Base-by-base conservation (phyloP, 2,329 filamentous ascomycete genomes). In the Pochonia chlamydosporia region DNA sequence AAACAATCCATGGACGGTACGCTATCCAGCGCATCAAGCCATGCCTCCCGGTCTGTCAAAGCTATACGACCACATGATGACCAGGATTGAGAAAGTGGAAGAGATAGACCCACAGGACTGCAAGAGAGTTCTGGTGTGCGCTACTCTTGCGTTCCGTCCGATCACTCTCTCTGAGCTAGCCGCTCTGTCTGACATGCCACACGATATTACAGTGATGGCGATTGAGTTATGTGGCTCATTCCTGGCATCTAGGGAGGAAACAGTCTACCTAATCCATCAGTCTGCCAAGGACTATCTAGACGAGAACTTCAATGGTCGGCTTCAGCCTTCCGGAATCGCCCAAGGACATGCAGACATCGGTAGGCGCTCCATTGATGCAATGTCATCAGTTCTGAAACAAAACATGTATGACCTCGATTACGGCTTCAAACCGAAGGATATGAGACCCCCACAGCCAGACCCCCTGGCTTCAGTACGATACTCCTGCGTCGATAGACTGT, bases 241-340 rank as follows among this genome's bases (percentile, higher is more conserved):
- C 37, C 55, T 72, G 0, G 66, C 60, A 1, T 14, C 68, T 11
- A 54, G 53, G 33, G 49, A 62, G 0, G 49, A 24, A 1, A 52
- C 21, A 1, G 46, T 72, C 9, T 66, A 60, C 33, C 64, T 72
- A 43, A 57, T 73, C 0, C 68, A 74, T 48, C 64, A 71, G 46
- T 72, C 68, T 3, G 69, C 66, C 3, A 71, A 71, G 44, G 69
- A 74, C 25, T 70, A 58, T 50, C 43, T 72, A 1, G 46, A 3
- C n/a, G 50, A n/a, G 37, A 57, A 3, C 52, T 48, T 45, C 36
- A 30, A 8, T 7, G 43, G 10, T 39, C 52, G 11, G 52, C 69
- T 6, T 65, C 69, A 43, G 60, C 60, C 8, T 25, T 14, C 35
- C 31, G 59, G 66, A 2, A 37, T 47, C 7, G 33, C 44, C 14